A percentile compares a stretch with the other conserved stretches of the same genome.
phyloP scores from a whole-genome alignment of 2,329 filamentous ascomycete genomes.

The Trichoderma guizhouense region DNA sequence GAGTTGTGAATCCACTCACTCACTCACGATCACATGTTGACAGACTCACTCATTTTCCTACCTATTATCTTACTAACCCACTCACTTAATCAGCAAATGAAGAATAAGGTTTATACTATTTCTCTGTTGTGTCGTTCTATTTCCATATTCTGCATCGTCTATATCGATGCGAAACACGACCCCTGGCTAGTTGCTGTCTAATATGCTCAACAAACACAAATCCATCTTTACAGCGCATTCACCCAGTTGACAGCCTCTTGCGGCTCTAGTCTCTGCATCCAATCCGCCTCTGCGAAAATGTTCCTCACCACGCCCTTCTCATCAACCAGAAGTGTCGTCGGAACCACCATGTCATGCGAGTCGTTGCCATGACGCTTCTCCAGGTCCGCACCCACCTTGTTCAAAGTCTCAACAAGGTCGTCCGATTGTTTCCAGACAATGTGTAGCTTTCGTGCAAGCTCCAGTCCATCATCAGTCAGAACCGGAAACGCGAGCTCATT shows the following conservation, averaged over 20 bases:
- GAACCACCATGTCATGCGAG: conserved; percentile 37
- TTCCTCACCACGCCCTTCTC: conserved; percentile 35
- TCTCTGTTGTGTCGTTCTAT: not conserved
- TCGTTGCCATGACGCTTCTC: conserved; percentile 36
- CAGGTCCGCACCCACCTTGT: conserved; percentile 31
- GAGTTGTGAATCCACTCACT: not conserved
- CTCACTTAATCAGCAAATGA: not conserved
- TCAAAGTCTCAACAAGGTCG: conserved; percentile 27
- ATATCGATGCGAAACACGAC: not conserved
- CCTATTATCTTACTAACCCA: not conserved
- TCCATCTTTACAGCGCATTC: conserved; percentile 24
- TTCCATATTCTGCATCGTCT: not conserved
- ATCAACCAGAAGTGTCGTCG: conserved; percentile 39
- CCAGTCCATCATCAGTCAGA: conserved; percentile 38
- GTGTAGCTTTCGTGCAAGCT: conserved; percentile 35
- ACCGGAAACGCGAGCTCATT: conserved; percentile 39
- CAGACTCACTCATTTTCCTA: not conserved
- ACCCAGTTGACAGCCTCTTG: conserved; percentile 34
- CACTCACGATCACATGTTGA: not conserved
- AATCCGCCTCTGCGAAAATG: conserved; percentile 36
- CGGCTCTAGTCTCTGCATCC: conserved; percentile 36
- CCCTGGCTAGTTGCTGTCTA: too few relatives aligned
- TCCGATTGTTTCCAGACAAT: conserved; percentile 35
- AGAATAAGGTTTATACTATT: not conserved
- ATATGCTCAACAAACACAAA: not conserved